Base-by-base conservation (phyloP, 2,329 filamentous ascomycete genomes). In the Cladophialophora bantiana region DNA sequence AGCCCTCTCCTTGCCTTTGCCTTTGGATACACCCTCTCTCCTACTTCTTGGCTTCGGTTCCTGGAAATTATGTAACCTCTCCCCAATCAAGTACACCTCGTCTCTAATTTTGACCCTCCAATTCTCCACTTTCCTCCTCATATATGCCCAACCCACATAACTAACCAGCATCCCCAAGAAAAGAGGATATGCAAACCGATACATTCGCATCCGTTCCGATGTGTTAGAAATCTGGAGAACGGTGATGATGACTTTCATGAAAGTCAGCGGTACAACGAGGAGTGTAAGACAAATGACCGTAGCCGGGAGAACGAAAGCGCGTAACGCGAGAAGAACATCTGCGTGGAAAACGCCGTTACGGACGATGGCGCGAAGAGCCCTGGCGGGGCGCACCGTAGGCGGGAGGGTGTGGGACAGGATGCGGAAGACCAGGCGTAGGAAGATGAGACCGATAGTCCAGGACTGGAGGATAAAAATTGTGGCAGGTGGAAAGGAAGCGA, bases 71-170 rank as follows among this genome's bases (percentile, higher is more conserved):
- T 99, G 96, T 74, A 99, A 80, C 67, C 94, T 83, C 81, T 99
- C 94, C 1, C 95, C 95, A 75, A 98, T 95, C 53, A 99, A 82
- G 77, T 99, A 99, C 0, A 96, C 94, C 79, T 99, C 96, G 77
- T 99, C 96, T 45, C 93, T 85, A 55, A 99, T 93, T 65, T 90
- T 87, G 65, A 89, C 84, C 73, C 91, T 88, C 94, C 94, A 98
- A 20, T 87, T 82, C 55, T 86, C 85, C 59, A 95, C 85, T 60
- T 92, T 85, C 54, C 85, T 79, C 60, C 72, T 73, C 40, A 75
- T 65, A 7, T 53, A 59, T 26, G 64, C 13, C 5, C 61, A 32
- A 1, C 6, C 75, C 71, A 36, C 79, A 69, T 38, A 80, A 59
- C 65, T 77, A 76, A 52, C 74, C 63, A 1, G 81, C 74, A 86